A percentile compares a stretch with the other conserved stretches of the same genome.
phyloP scores from a whole-genome alignment of 805 yeast species.

The Barnettozyma sp. region DNA sequence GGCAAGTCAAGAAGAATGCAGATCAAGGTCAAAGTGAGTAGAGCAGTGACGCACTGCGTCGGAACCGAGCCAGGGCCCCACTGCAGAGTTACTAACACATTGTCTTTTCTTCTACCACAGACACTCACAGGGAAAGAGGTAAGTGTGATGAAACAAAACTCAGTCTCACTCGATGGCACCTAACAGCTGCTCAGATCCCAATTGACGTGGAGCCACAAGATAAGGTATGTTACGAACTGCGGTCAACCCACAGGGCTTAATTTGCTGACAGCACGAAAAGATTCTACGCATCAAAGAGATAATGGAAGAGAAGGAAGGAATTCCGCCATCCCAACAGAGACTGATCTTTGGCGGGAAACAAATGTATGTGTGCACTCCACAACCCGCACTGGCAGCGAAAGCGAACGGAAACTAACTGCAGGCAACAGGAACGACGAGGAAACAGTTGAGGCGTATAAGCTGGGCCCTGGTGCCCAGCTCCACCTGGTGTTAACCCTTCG shows the following conservation, averaged over 20 bases:
- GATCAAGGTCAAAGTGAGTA: constrained; percentile 54
- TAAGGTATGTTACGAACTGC: constrained; percentile 36
- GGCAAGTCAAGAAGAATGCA: constrained; percentile 47
- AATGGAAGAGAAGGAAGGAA: constrained; percentile 94
- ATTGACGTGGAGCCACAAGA: constrained; percentile 68
- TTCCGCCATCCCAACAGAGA: constrained; percentile 94
- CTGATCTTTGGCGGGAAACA: constrained; percentile 87
- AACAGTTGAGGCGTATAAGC: constrained; percentile 64
- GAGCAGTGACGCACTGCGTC: too few species aligned
- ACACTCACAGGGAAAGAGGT: constrained; percentile 77
- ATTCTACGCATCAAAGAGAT: constrained; percentile 77
- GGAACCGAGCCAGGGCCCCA: too few species aligned
- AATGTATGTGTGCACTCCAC: constrained; percentile 47
- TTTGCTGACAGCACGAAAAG: constrained; percentile 28
- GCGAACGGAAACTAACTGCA: too few species aligned
- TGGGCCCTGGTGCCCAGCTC: constrained; percentile 78
- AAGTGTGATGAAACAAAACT: too few species aligned
- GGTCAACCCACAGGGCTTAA: constrained; percentile 6
- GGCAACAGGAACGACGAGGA: constrained; percentile 62
- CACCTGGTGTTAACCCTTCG: constrained; percentile 89
- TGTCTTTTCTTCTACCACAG: constrained; percentile 16
- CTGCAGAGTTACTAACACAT: not conserved
- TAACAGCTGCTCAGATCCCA: constrained; percentile 51
- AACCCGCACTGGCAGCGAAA: too few species aligned
- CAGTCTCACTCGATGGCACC: constrained; percentile 9